phyloP scores from a whole-genome alignment of 805 yeast species.

The Helenozyma baotianmanensis region DNA sequence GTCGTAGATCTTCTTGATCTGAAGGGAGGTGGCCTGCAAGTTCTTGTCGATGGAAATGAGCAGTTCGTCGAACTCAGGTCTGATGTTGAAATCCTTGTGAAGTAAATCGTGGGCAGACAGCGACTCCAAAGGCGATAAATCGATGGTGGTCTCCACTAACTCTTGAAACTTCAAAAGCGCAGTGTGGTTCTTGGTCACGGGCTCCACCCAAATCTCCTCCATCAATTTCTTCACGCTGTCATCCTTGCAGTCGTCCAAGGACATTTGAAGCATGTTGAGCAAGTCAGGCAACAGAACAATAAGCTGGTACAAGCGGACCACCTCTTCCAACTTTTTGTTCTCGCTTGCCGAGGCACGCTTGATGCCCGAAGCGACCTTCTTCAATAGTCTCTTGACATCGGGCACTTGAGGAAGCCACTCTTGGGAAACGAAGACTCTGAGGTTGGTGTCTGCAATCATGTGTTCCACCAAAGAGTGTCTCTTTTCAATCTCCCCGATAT shows the following conservation, averaged over 20 bases:
- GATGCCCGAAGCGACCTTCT: constrained; percentile 48
- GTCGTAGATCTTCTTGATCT: constrained; percentile 57
- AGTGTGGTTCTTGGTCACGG: constrained; percentile 44
- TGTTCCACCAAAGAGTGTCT: constrained; percentile 75
- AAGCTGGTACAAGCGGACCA: constrained; percentile 82
- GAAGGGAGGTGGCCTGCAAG: constrained; percentile 49
- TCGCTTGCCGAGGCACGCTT: constrained; percentile 29
- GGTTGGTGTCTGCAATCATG: constrained; percentile 62
- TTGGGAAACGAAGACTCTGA: constrained; percentile 61
- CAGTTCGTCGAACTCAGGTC: constrained; percentile 84
- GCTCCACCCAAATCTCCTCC: constrained; percentile 51
- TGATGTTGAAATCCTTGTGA: constrained; percentile 73
- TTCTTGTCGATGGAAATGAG: constrained; percentile 56
- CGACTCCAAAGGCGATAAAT: constrained; percentile 72
- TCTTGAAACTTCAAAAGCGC: constrained; percentile 70
- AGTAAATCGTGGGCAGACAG: constrained; percentile 26
- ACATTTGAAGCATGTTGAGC: constrained; percentile 44
- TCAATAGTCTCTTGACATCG: constrained; percentile 71
- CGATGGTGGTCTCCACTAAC: constrained; percentile 88
- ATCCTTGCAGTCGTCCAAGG: constrained; percentile 32
- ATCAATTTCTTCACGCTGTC: constrained; percentile 34
- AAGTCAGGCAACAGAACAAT: constrained; percentile 68
- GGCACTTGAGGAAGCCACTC: constrained; percentile 72
- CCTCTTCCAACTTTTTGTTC: constrained; percentile 75
- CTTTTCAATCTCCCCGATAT: constrained; percentile 49